Percentiles rank a stretch among this genome's conserved stretches.
These are phyloP conservation scores for Lepidopterella palustris DNA, from an alignment of 495 filamentous ascomycete genomes.

Conservation along the genomic window DNA sequence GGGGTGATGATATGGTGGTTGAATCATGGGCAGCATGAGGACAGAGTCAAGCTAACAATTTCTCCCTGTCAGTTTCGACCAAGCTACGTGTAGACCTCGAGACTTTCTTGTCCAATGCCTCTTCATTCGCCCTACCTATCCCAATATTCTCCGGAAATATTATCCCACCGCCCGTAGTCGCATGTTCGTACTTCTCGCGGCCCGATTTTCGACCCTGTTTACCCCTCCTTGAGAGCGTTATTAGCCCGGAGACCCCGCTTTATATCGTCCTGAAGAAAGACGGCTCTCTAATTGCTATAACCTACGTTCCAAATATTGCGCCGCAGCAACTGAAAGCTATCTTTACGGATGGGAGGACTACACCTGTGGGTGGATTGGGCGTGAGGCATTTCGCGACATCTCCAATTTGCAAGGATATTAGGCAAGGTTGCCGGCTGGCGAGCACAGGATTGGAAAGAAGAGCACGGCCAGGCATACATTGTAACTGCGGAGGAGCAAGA, in stretches of 20 bases:
- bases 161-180: not conserved
- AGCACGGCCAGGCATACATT: not conserved
- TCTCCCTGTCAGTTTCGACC: no score
- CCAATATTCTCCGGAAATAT: not conserved
- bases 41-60: no score
- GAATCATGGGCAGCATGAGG: no score
- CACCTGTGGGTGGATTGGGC: not conserved
- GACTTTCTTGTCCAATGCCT: not conserved
- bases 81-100: no score
- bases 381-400: not conserved
- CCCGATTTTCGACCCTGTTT: not conserved
- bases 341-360: not conserved
- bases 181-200: not conserved
- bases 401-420: not conserved
- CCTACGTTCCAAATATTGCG: not conserved
- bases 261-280: not conserved
- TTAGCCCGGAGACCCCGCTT: not conserved
- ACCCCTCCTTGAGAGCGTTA: not conserved
- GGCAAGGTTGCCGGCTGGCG: not conserved
- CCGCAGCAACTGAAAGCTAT: not conserved
- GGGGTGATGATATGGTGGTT: no score
- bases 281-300: not conserved
- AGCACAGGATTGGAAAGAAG: not conserved
- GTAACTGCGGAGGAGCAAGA: not conserved
- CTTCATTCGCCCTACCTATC: not conserved